A percentile compares a stretch with the other conserved stretches of the same genome.
phyloP scores from a whole-genome alignment of 148 eudicot species.

The Vaccinium myrtillus region DNA sequence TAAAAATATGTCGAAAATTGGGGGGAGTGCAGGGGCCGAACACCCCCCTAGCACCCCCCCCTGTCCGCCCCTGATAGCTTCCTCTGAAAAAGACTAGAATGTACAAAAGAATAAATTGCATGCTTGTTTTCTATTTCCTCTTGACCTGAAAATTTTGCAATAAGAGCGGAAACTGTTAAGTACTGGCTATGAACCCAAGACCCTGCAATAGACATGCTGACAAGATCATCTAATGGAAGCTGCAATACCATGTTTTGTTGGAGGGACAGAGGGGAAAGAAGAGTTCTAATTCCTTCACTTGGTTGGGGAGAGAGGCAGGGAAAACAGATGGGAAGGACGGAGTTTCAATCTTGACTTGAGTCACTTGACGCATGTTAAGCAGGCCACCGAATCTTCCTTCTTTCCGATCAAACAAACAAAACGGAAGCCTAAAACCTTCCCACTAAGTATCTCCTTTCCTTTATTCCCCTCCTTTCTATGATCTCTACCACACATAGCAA shows the following conservation, averaged over 20 bases:
- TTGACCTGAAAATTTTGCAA: not conserved
- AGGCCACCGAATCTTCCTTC: not conserved
- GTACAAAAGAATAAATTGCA: not conserved
- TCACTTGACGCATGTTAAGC: not conserved
- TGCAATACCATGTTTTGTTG: not conserved
- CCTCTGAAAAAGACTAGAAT: not conserved
- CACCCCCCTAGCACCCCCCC: too few relatives aligned
- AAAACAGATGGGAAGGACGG: not conserved
- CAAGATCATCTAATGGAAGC: not conserved
- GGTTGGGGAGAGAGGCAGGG: not conserved
- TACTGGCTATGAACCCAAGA: not conserved
- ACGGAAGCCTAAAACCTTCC: not conserved
- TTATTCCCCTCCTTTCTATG: not conserved
- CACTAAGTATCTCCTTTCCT: not conserved
- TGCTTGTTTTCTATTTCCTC: not conserved
- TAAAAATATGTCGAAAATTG: too few relatives aligned
- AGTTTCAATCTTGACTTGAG: not conserved
- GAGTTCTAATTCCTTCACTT: not conserved
- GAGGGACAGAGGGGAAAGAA: not conserved
- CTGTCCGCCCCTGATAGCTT: too few relatives aligned
- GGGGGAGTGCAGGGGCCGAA: too few relatives aligned
- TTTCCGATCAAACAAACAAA: not conserved
- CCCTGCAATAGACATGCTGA: not conserved
- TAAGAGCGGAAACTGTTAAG: not conserved
- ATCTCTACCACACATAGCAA: not conserved